A percentile compares a stretch with the other conserved stretches of the same genome.
These are phyloP conservation scores for Cystobasidium tubakii DNA, from an alignment of 768 basidiomycete genomes.

Conservation along the genomic window DNA sequence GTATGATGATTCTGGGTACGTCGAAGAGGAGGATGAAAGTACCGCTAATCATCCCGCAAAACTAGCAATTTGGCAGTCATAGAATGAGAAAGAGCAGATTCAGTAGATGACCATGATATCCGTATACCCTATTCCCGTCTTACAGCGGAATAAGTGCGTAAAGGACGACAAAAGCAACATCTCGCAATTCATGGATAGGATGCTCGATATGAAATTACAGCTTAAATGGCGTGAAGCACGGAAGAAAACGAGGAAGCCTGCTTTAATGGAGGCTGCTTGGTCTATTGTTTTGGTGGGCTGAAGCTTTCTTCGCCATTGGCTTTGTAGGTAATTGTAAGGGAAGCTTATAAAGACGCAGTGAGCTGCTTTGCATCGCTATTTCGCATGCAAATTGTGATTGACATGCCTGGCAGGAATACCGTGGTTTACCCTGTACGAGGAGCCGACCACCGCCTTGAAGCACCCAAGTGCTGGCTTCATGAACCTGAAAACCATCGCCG, in stretches of 20 bases:
- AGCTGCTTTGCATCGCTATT: too few species aligned
- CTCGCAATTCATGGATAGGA: not conserved
- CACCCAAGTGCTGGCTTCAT: too few species aligned
- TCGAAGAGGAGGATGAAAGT: not conserved
- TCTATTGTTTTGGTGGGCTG: not conserved
- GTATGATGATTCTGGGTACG: slow-evolving; percentile 29
- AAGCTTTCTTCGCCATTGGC: slow-evolving; percentile 11
- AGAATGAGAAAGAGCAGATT: not conserved
- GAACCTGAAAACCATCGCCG: too few species aligned
- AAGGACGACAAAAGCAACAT: not conserved
- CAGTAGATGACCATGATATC: slow-evolving; percentile 19
- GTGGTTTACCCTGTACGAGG: too few species aligned
- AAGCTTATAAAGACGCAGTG: too few species aligned
- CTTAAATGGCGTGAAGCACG: slow-evolving; percentile 17
- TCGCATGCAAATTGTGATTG: too few species aligned
- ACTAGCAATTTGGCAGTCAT: not conserved
- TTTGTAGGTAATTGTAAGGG: not conserved
- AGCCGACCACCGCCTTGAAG: too few species aligned
- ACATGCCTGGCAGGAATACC: too few species aligned
- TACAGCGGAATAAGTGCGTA: not conserved
- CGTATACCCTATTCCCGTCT: not conserved
- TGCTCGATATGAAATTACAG: not conserved
- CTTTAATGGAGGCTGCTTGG: not conserved
- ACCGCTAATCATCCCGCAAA: not conserved
- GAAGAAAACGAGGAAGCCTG: not conserved